Conservation (phyloP, 805 yeast species). For the Monosporozyma aerobia region DNA sequence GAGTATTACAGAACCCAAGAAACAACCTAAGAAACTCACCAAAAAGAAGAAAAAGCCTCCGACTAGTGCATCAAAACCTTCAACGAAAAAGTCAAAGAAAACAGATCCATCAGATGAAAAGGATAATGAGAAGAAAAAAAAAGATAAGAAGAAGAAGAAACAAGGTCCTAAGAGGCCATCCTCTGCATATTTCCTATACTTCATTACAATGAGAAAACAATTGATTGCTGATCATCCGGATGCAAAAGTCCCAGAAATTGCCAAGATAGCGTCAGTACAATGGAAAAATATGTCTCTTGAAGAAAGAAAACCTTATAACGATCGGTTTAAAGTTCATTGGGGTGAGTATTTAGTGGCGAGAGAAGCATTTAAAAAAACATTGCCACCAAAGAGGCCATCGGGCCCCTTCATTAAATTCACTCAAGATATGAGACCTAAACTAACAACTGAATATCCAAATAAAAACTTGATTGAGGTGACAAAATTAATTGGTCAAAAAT, state of each 20-base stretch:
- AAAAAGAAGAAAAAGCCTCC: background rate
- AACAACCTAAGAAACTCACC: background rate
- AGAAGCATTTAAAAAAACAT: slow-evolving; percentile 28
- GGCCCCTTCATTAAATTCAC: slow-evolving; percentile 31
- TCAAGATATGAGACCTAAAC: slow-evolving; percentile 28
- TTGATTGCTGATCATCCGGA: slow-evolving; percentile 27
- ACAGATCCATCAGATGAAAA: background rate
- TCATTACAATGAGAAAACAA: slow-evolving; percentile 28
- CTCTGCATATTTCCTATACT: slow-evolving; percentile 31
- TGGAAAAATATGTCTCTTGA: slow-evolving; percentile 77
- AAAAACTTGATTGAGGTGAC: slow-evolving; percentile 29
- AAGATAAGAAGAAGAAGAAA: slow-evolving; percentile 26
- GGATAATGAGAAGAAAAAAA: background rate
- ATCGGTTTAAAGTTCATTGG: slow-evolving; percentile 34
- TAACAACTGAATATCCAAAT: slow-evolving; percentile 28
- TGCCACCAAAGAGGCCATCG: slow-evolving; percentile 33
- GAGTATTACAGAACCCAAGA: background rate
- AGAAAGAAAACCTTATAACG: slow-evolving; percentile 74
- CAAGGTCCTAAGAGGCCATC: slow-evolving; percentile 33
- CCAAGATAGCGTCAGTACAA: slow-evolving; percentile 72
- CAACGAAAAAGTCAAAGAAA: slow-evolving; percentile 1
- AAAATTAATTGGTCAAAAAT: slow-evolving; percentile 26
- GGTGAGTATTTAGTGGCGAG: slow-evolving; percentile 28
- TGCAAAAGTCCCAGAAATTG: slow-evolving; percentile 32
- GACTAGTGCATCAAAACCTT: background rate